Percentiles rank a stretch among this genome's conserved stretches.
Evolutionary conservation across 2,329 filamentous ascomycete species (phyloP).

Genomic region (Fusarium nanum): DNA sequence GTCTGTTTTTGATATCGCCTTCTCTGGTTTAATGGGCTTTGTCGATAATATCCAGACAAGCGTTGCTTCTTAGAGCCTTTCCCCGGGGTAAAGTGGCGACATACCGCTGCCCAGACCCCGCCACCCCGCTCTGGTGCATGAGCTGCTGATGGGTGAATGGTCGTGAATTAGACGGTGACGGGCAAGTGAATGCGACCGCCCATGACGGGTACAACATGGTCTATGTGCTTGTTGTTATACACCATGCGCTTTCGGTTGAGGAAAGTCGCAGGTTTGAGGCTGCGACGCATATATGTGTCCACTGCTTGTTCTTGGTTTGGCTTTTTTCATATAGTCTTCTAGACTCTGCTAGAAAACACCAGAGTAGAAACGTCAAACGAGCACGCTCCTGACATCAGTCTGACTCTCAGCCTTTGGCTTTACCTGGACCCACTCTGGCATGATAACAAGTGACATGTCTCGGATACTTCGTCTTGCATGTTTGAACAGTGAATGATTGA

Average conservation of each 20-base stretch:
- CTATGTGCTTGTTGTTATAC: neutral
- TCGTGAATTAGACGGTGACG: conserved; percentile 30
- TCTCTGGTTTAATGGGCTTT: neutral
- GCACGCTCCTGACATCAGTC: conserved; percentile 32
- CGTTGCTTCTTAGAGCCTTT: conserved; percentile 26
- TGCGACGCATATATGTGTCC: neutral
- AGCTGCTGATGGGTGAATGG: conserved; percentile 13
- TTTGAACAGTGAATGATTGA: neutral
- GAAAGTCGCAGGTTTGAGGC: neutral
- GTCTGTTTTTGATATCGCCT: neutral
- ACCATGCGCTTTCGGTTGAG: neutral
- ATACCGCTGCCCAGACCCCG: conserved; percentile 23
- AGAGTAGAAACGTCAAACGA: conserved; percentile 8
- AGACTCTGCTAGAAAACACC: conserved; percentile 28
- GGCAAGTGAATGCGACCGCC: conserved; percentile 22
- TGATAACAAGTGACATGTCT: conserved; percentile 26
- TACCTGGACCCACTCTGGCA: conserved; percentile 27
- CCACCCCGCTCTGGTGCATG: conserved; percentile 33
- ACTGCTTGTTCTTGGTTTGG: neutral
- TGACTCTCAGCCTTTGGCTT: conserved; percentile 12
- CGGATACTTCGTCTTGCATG: conserved; percentile 28
- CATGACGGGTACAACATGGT: conserved; percentile 5
- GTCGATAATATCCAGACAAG: conserved; percentile 7
- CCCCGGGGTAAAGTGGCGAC: conserved; percentile 44
- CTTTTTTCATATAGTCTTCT: conserved; percentile 6